Percentiles rank a stretch among this genome's conserved stretches.
Evolutionary conservation across 768 basidiomycete species (phyloP).

Genomic region (Tylopilus rubrobrunneus): DNA sequence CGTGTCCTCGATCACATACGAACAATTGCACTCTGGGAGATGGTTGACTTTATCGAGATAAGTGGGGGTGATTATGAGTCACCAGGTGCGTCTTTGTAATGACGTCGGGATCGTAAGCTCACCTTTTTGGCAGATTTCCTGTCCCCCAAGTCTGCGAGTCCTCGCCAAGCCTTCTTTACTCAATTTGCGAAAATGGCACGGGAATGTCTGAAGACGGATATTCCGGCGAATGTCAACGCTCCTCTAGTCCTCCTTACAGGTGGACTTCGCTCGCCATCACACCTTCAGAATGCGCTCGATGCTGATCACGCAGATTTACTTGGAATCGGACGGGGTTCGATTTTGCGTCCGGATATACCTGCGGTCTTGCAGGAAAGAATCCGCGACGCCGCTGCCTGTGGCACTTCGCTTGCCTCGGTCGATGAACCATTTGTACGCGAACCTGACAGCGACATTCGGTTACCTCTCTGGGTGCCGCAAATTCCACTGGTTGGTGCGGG

Average conservation of each 20-base stretch:
- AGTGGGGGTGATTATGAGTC: constrained; percentile 85
- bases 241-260: constrained; percentile 81
- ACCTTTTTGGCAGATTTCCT: constrained; percentile 41
- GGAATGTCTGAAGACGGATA: constrained; percentile 36
- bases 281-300: constrained; percentile 50
- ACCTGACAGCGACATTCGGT: constrained; percentile 29
- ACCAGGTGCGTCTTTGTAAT: constrained; percentile 46
- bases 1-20: constrained; percentile 59
- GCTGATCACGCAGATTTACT: constrained; percentile 65
- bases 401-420: constrained; percentile 17
- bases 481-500: constrained; percentile 67
- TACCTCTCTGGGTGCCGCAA: constrained; percentile 34
- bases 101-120: background rate
- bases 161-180: constrained; percentile 71
- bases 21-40: constrained; percentile 58
- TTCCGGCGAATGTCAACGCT: constrained; percentile 20
- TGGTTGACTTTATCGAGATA: constrained; percentile 84
- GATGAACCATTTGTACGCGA: constrained; percentile 35
- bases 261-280: constrained; percentile 61
- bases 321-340: constrained; percentile 70
- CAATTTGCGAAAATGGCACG: constrained; percentile 59
- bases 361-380: constrained; percentile 26
- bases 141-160: constrained; percentile 16
- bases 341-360: constrained; percentile 62
- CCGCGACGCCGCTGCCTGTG: background rate